Evolutionary conservation across 306 rosid genomes (phyloP).

Genomic region (Trifolium subterraneum): DNA sequence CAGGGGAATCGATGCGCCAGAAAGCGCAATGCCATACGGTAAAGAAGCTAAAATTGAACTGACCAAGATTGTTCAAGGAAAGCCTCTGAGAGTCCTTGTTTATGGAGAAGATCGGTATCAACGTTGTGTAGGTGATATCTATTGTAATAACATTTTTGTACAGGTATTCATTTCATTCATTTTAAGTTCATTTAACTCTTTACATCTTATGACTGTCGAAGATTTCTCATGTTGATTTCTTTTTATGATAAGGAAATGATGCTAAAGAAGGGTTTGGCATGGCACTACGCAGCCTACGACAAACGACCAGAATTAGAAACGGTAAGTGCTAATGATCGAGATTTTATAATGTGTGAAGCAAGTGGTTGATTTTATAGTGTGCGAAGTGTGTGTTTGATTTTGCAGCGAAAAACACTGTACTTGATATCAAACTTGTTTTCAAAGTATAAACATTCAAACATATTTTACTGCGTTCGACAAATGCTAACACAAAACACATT

Average conservation of each 20-base stretch:
- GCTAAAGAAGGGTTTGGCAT: constrained; percentile 89
- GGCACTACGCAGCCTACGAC: constrained; percentile 91
- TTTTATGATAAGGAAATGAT: constrained; percentile 69
- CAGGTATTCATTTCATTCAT: constrained; percentile 61
- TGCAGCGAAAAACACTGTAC: background rate
- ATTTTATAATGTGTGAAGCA: too few species aligned
- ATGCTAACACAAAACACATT: too few species aligned
- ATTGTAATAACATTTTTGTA: constrained; percentile 68
- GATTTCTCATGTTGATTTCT: constrained; percentile 27
- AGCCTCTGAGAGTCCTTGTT: constrained; percentile 74
- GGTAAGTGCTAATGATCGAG: constrained; percentile 53
- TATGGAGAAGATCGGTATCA: constrained; percentile 87
- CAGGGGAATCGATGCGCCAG: constrained; percentile 98
- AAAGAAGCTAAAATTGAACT: constrained; percentile 77
- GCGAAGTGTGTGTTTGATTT: background rate
- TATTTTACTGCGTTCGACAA: too few species aligned
- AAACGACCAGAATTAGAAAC: constrained; percentile 65
- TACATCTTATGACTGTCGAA: background rate
- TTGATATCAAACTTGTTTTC: too few species aligned
- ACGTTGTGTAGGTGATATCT: constrained; percentile 76
- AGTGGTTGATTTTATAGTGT: background rate
- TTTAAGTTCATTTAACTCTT: background rate
- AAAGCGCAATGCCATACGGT: constrained; percentile 83
- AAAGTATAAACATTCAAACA: too few species aligned
- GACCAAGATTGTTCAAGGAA: constrained; percentile 64